Conservation (phyloP, 352 stramenopile species). For the Elongisporangium prolatum region DNA sequence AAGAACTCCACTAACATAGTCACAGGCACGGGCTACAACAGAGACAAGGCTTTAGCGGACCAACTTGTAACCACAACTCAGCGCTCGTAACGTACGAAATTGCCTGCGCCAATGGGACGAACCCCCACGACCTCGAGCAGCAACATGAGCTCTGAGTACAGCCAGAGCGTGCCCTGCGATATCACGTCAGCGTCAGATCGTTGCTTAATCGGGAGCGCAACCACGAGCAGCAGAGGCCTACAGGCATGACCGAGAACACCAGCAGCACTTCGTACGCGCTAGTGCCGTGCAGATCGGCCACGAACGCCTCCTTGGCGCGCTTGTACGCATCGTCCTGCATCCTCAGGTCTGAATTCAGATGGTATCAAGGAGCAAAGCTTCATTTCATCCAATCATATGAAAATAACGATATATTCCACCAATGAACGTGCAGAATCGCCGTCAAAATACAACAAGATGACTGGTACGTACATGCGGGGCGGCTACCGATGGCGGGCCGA, state of each 20-base stretch:
- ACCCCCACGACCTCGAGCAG: conserved; percentile 65
- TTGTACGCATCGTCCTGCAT: conserved; percentile 73
- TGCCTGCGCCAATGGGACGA: conserved; percentile 38
- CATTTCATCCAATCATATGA: conserved; percentile 4
- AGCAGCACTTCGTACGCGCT: conserved; percentile 68
- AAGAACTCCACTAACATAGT: conserved; percentile 69
- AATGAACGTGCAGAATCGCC: conserved; percentile 17
- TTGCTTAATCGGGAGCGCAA: conserved; percentile 2
- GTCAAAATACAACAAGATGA: conserved; percentile 39
- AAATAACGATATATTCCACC: conserved; percentile 9
- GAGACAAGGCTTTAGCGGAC: neutral
- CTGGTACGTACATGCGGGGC: conserved; percentile 39
- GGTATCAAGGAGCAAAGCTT: neutral
- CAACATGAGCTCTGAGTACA: conserved; percentile 80
- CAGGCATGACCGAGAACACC: conserved; percentile 70
- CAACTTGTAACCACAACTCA: neutral
- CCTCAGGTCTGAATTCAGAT: conserved; percentile 12
- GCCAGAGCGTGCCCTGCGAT: conserved; percentile 59
- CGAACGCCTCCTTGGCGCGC: conserved; percentile 79
- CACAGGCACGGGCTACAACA: conserved; percentile 32
- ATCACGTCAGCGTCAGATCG: neutral
- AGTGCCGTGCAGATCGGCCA: conserved; percentile 62
- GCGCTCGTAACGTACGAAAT: conserved; percentile 31
- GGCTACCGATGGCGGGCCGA: neutral
- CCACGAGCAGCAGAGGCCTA: conserved; percentile 14